These are phyloP conservation scores for Kuraishia molischiana DNA, from an alignment of 805 yeast genomes.

Conservation along the genomic window DNA sequence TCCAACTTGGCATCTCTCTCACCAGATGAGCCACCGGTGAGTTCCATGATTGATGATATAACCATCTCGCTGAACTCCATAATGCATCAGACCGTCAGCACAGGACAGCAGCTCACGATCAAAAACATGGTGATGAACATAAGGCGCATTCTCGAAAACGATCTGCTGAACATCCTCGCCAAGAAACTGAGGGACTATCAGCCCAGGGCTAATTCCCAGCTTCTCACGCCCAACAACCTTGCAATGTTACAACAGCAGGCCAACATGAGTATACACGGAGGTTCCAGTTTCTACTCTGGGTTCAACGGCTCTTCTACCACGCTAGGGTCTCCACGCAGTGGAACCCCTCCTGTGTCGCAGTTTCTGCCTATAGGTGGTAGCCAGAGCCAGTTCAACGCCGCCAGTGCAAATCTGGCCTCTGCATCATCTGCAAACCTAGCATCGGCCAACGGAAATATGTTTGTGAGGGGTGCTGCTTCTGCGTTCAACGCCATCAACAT, in stretches of 20 bases:
- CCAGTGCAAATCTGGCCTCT: slow-evolving; percentile 8
- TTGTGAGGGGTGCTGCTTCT: slow-evolving; percentile 32
- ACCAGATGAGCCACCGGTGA: slow-evolving; percentile 56
- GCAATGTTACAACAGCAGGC: slow-evolving; percentile 8
- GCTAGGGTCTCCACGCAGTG: slow-evolving; percentile 16
- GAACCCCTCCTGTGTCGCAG: slow-evolving; percentile 13
- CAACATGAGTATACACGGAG: not conserved
- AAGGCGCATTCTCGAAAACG: slow-evolving; percentile 52
- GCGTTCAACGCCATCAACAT: slow-evolving; percentile 22
- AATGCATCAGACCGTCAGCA: slow-evolving; percentile 53
- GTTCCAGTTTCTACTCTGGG: not conserved
- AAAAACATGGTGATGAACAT: slow-evolving; percentile 44
- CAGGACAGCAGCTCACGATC: slow-evolving; percentile 56
- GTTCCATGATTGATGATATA: slow-evolving; percentile 83
- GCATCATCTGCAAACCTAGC: slow-evolving; percentile 10
- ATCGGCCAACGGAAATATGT: slow-evolving; percentile 13
- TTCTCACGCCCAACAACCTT: slow-evolving; percentile 14
- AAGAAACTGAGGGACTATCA: slow-evolving; percentile 33
- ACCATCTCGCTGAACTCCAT: slow-evolving; percentile 64
- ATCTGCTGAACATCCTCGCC: slow-evolving; percentile 47
- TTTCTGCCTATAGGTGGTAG: slow-evolving; percentile 9
- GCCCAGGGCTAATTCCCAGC: slow-evolving; percentile 24
- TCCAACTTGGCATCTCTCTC: slow-evolving; percentile 15
- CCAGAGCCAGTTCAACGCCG: slow-evolving; percentile 11
- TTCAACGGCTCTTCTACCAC: slow-evolving; percentile 8